Percentiles rank a stretch among this genome's conserved stretches.
Evolutionary conservation across 129 eudicot species (phyloP).

Genomic region (Tanacetum coccineum): DNA sequence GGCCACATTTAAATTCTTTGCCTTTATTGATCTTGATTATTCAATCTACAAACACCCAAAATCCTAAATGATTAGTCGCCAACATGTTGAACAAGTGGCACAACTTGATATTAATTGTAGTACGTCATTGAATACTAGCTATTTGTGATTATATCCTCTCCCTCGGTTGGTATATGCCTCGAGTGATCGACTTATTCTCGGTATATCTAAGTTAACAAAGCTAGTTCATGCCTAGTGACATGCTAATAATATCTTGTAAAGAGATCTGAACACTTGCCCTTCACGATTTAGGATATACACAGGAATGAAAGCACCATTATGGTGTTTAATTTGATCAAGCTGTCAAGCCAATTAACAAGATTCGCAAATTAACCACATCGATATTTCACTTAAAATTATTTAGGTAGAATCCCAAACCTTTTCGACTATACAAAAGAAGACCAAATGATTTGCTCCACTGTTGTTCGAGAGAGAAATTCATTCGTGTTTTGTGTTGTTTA

Average conservation of each 20-base stretch:
- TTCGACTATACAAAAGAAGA: not conserved
- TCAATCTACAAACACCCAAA: constrained; percentile 20
- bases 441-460: not conserved
- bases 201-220: not conserved
- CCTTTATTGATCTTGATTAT: constrained; percentile 31
- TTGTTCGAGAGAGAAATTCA: not conserved
- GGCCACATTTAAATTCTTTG: constrained; percentile 20
- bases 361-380: not conserved
- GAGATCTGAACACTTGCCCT: too few relatives aligned
- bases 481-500: constrained; percentile 5
- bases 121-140: too few relatives aligned
- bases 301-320: too few relatives aligned
- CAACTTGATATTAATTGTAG: constrained; percentile 24
- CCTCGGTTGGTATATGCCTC: too few relatives aligned
- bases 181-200: not conserved
- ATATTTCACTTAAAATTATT: not conserved
- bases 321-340: too few relatives aligned
- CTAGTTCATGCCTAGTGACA: not conserved
- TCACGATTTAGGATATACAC: too few relatives aligned
- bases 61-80: constrained; percentile 19
- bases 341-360: too few relatives aligned
- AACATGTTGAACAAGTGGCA: constrained; percentile 33
- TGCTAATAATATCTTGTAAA: not conserved
- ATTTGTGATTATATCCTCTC: too few relatives aligned
- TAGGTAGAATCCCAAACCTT: not conserved